A percentile compares a stretch with the other conserved stretches of the same genome.
Evolutionary conservation across 2,329 filamentous ascomycete species (phyloP).

Genomic region (Trichothecium sympodiale): DNA sequence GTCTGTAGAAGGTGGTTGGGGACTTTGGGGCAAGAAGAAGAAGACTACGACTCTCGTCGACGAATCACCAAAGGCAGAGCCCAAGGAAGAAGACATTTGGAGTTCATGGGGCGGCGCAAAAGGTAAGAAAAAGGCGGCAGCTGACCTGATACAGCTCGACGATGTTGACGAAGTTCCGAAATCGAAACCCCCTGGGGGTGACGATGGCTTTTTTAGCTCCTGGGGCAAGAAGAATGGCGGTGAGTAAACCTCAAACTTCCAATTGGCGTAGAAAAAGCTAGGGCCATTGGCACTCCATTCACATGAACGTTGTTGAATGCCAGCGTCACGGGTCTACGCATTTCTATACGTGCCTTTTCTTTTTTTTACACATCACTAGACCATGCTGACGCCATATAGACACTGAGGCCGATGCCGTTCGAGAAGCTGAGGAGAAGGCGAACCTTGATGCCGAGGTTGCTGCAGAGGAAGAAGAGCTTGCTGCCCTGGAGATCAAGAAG

Average conservation of each 20-base stretch:
- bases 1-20: conserved; percentile 10
- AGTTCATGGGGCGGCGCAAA: conserved; percentile 11
- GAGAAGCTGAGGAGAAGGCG: conserved; percentile 12
- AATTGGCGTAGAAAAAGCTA: too few relatives aligned
- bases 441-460: conserved; percentile 7
- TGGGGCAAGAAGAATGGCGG: conserved; percentile 47
- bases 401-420: conserved; percentile 17
- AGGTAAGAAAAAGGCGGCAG: conserved; percentile 26
- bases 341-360: too few relatives aligned
- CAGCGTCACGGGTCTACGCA: too few relatives aligned
- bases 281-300: too few relatives aligned
- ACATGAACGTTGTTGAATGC: too few relatives aligned
- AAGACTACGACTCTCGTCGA: conserved; percentile 8
- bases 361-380: background rate
- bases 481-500: conserved; percentile 17
- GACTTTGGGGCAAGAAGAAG: conserved; percentile 5
- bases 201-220: conserved; percentile 43
- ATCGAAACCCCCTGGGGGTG: conserved; percentile 15
- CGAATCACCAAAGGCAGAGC: conserved; percentile 4
- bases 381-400: conserved; percentile 6
- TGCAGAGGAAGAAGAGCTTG: conserved; percentile 11
- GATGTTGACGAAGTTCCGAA: conserved; percentile 7
- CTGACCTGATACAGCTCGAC: conserved; percentile 25
- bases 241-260: background rate
- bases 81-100: conserved; percentile 11